These are phyloP conservation scores for Inga oerstediana DNA, from an alignment of 306 rosid species.

Conservation along the genomic window DNA sequence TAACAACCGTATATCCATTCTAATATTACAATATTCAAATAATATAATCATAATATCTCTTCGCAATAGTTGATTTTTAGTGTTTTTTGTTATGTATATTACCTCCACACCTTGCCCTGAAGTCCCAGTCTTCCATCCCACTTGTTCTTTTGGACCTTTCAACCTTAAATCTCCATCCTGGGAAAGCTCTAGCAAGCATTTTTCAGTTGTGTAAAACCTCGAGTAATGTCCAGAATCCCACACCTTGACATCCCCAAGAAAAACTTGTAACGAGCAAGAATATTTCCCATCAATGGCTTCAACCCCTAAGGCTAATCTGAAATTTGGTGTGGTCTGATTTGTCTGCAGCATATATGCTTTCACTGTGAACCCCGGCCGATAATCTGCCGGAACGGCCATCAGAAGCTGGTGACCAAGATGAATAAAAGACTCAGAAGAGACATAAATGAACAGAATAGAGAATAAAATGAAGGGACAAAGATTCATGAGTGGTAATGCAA, in stretches of 20 bases:
- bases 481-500: slow-evolving; percentile 52
- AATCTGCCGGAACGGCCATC: slow-evolving; percentile 59
- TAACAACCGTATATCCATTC: too few relatives aligned
- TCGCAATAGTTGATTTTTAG: too few relatives aligned
- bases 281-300: slow-evolving; percentile 59
- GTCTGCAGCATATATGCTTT: slow-evolving; percentile 63
- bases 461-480: slow-evolving; percentile 43
- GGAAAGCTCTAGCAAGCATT: slow-evolving; percentile 66
- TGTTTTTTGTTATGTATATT: not conserved
- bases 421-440: slow-evolving; percentile 51
- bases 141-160: slow-evolving; percentile 60
- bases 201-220: slow-evolving; percentile 55
- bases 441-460: slow-evolving; percentile 42
- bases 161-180: slow-evolving; percentile 78
- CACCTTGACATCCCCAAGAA: slow-evolving; percentile 85
- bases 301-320: slow-evolving; percentile 65
- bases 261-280: slow-evolving; percentile 75
- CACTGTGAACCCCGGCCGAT: slow-evolving; percentile 58
- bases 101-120: slow-evolving; percentile 93
- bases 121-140: slow-evolving; percentile 96
- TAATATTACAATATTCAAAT: too few relatives aligned
- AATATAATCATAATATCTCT: too few relatives aligned
- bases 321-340: slow-evolving; percentile 51
- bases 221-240: slow-evolving; percentile 88
- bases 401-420: slow-evolving; percentile 48